Evolutionary conservation across 352 stramenopile genomes (phyloP), one percentile per base, ranked within the genome.

Genomic region (Globisporangium sylvaticum): DNA sequence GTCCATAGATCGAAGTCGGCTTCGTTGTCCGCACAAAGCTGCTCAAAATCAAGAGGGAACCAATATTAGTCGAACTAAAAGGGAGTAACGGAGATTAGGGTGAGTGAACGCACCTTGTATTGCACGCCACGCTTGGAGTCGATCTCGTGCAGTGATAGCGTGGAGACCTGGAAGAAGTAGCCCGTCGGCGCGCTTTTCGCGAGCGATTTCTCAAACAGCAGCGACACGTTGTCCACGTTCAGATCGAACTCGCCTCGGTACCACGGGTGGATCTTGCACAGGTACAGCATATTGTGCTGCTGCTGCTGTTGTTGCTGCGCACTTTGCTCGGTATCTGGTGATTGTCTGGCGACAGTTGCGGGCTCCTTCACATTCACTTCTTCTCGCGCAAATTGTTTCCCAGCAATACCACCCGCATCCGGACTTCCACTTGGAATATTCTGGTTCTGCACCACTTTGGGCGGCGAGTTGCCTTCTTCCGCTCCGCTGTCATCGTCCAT

Each of bases 141-240:
- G 37, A 91, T 89, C 32, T 93, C 82, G 15, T 88, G 80, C 20
- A 95, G 69, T 18, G 81, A 82, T 0, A 92, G 65, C 25, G 82
- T 93, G 18, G 87, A 93, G 0, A 92, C 85, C 67, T 95, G 87
- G 54, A 95, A 95, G 59, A 93, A 93, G 64, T 82, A 93, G n/a
- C 77, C 79, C 22, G 87, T 93, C 31, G 87, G 87, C 1, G 87
- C 84, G 56, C 90, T 92, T 31, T 83, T 79, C 3, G 85, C 87
- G 6, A 92, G 66, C 7, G 82, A 88, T 58, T 93, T 95, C 66
- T 93, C 87, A 44, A 95, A 93, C 9, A 95, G 64, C 22, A 95
- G 70, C 31, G 83, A 95, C 15, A 91, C 83, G 48, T 81, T 91
- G 56, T 89, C 73, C 57, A 83, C 72, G 42, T 92, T 92, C 14